These are phyloP conservation scores for Fraxinus platypoda DNA, from an alignment of 305 asterid species.

Conservation along the genomic window DNA sequence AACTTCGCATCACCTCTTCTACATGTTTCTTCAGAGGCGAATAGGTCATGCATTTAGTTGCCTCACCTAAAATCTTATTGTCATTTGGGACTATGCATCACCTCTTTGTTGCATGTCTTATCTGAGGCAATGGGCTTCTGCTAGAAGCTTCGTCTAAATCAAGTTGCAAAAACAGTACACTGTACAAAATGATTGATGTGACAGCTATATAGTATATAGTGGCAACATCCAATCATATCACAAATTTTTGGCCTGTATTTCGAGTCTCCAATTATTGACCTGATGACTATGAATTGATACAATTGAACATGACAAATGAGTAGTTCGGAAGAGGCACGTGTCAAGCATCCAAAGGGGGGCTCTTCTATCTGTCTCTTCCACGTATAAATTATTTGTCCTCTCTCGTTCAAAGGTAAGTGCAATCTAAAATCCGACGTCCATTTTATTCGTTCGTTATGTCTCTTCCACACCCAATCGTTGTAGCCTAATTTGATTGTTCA, in stretches of 20 bases:
- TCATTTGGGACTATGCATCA: background rate
- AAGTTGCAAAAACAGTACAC: background rate
- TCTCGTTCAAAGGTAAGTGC: background rate
- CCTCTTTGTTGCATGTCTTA: background rate
- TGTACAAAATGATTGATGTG: background rate
- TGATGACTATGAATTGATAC: background rate
- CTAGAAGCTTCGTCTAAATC: too few species aligned
- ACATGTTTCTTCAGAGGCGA: background rate
- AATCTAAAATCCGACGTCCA: background rate
- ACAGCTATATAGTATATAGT: too few species aligned
- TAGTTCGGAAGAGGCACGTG: background rate
- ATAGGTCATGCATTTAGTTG: too few species aligned
- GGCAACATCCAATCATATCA: background rate
- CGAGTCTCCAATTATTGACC: background rate
- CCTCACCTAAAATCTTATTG: background rate
- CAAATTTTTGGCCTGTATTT: too few species aligned
- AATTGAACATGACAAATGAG: background rate
- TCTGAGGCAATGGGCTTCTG: background rate
- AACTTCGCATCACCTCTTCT: background rate
- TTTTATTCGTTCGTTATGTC: too few species aligned
- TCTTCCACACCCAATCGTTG: too few species aligned
- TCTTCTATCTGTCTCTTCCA: background rate
- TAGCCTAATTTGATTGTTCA: too few species aligned
- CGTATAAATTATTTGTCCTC: too few species aligned
- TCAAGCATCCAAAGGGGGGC: background rate